These are phyloP conservation scores for Phtheirospermum japonicum DNA, from an alignment of 257 asterid species.

Conservation along the genomic window DNA sequence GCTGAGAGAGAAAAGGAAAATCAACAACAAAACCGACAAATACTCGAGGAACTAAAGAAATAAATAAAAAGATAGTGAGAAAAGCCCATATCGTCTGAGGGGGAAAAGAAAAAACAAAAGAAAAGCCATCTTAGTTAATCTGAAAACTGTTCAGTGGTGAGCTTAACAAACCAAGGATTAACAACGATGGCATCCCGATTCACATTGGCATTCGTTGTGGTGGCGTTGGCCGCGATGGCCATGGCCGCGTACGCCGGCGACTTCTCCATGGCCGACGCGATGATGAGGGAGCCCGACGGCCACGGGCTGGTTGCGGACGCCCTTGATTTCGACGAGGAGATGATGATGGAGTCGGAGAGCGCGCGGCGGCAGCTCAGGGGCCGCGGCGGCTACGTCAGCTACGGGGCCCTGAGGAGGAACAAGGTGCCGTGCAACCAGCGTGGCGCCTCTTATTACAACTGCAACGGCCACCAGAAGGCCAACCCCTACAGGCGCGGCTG, in stretches of 20 bases:
- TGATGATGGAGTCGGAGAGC: slow-evolving; percentile 45
- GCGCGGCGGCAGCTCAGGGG: slow-evolving; percentile 36
- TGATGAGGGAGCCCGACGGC: slow-evolving; percentile 23
- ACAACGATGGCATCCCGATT: slow-evolving; percentile 43
- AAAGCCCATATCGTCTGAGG: background rate
- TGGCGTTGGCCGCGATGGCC: slow-evolving; percentile 35
- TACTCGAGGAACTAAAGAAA: too few species aligned
- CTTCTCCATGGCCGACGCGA: background rate
- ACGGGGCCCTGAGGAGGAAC: slow-evolving; percentile 37
- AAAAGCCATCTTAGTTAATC: slow-evolving; percentile 16
- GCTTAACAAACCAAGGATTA: background rate
- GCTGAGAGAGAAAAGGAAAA: slow-evolving; percentile 8
- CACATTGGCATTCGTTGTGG: slow-evolving; percentile 34
- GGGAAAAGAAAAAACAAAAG: background rate
- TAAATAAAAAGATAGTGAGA: background rate
- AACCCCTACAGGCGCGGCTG: slow-evolving; percentile 55
- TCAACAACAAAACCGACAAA: too few species aligned
- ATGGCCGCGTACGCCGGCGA: slow-evolving; percentile 32
- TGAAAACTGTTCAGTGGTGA: background rate
- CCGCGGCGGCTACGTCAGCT: slow-evolving; percentile 36
- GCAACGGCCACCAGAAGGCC: slow-evolving; percentile 28
- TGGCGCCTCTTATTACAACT: slow-evolving; percentile 52
- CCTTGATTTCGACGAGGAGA: slow-evolving; percentile 41
- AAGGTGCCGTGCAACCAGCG: slow-evolving; percentile 40
- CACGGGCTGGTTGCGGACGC: slow-evolving; percentile 39